Evolutionary conservation across 169 alveolate species (phyloP), one percentile per base, ranked within the genome.

Genomic region (Cryptosporidium andersoni): DNA sequence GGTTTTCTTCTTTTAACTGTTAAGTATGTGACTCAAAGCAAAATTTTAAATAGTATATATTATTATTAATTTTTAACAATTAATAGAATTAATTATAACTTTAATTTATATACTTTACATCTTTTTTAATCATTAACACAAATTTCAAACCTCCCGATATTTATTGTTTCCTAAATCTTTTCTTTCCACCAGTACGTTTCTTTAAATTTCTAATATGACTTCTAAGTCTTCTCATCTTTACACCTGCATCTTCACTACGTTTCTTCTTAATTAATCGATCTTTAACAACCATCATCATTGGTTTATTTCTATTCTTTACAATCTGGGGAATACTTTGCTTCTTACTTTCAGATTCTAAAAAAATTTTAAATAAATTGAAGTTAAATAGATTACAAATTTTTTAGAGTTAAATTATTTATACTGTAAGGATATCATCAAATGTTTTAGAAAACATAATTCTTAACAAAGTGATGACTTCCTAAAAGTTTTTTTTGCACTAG

Each of bases 291-390:
- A 91, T 91, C 90, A 91, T 82, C 34, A 89, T 81, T n/a, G 94
- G 94, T 51, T 91, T 91, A 80, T 90, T 91, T 45, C 94, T 80
- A 3, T 90, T 82, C 80, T 91, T 82, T 2, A 91, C 92, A 4
- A 65, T 81, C 47, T 91, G 89, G 39, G 94, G 88, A n/a, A 89
- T 74, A 63, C 94, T 91, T 88, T 91, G 94, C 53, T 80, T 90
- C 36, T 82, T 85, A 9, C 89, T 42, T 63, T 58, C 8, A 5
- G 85, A 74, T n/a, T 74, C 85, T 74, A 42, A 14, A 67, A 34
- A 16, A 14, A 34, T 40, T n/a, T 65, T n/a, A 52, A 52, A 36
- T 12, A 8, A 74, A 1, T 60, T 55, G 0, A 55, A 12, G 9
- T 34, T 16, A 1, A 16, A 60, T 25, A 34, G 4, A 60, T 49